Percentiles rank a stretch among this genome's conserved stretches.
These are phyloP conservation scores for Dactylellina leptospora DNA, from an alignment of 2,329 filamentous ascomycete genomes.

Conservation along the genomic window DNA sequence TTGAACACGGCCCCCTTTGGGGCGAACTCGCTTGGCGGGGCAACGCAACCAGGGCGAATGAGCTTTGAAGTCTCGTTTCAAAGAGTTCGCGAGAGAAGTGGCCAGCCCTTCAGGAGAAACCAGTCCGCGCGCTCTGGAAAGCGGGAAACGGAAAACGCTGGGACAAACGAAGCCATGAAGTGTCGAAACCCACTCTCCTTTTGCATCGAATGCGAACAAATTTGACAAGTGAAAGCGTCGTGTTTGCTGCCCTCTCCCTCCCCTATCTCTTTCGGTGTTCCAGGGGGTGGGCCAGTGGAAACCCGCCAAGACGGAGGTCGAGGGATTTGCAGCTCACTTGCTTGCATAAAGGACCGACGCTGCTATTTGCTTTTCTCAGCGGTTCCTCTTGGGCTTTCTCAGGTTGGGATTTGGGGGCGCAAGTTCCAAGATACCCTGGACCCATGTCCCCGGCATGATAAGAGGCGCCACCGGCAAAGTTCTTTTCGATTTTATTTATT, in stretches of 20 bases:
- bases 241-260: neutral
- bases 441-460: slow-evolving; percentile 47
- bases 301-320: slow-evolving; percentile 50
- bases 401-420: slow-evolving; percentile 29
- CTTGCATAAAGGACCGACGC: slow-evolving; percentile 26
- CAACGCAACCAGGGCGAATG: slow-evolving; percentile 19
- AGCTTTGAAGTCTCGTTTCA: slow-evolving; percentile 4
- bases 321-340: slow-evolving; percentile 51
- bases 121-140: slow-evolving; percentile 4
- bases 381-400: neutral
- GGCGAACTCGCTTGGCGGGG: slow-evolving; percentile 26
- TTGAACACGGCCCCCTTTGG: too few species aligned
- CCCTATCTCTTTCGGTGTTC: slow-evolving; percentile 19
- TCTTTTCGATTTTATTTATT: neutral
- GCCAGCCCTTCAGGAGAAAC: slow-evolving; percentile 1
- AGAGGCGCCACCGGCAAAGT: slow-evolving; percentile 46
- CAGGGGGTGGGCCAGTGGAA: slow-evolving; percentile 7
- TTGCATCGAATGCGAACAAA: neutral
- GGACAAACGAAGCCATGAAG: neutral
- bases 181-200: neutral
- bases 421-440: slow-evolving; percentile 47
- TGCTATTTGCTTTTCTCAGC: slow-evolving; percentile 11
- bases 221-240: neutral
- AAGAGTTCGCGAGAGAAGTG: neutral
- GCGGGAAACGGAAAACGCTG: slow-evolving; percentile 1